phyloP scores from a whole-genome alignment of 2,329 filamentous ascomycete species.

The Xylariaceae sp. region DNA sequence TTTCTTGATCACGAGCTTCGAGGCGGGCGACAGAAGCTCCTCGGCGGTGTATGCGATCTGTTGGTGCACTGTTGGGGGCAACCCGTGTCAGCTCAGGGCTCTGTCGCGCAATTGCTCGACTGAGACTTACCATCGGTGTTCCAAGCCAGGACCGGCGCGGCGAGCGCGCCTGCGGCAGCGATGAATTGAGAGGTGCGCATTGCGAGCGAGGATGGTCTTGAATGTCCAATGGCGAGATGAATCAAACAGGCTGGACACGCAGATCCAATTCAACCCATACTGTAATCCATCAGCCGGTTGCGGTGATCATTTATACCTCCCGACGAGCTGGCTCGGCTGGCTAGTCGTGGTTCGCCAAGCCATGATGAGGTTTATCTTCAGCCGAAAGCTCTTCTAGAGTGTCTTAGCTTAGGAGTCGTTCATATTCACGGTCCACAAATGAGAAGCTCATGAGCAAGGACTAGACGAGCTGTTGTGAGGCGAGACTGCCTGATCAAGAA shows the following conservation, averaged over 20 bases:
- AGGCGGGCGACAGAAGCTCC: constrained; percentile 17
- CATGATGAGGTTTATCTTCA: constrained; percentile 5
- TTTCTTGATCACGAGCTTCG: constrained; percentile 26
- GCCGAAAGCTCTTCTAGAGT: neutral
- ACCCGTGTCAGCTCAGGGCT: neutral
- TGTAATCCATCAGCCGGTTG: too few species aligned
- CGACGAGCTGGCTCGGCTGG: neutral
- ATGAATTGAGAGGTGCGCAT: constrained; percentile 17
- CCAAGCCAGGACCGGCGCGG: constrained; percentile 16
- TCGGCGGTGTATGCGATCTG: constrained; percentile 21
- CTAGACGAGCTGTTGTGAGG: too few species aligned
- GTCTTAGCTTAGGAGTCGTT: neutral
- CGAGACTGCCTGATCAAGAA: too few species aligned
- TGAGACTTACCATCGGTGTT: constrained; percentile 18
- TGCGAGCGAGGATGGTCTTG: neutral
- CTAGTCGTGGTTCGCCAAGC: neutral
- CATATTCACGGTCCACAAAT: too few species aligned
- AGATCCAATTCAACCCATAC: neutral
- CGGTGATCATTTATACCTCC: neutral
- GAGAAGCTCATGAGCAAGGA: too few species aligned
- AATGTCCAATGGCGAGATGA: neutral
- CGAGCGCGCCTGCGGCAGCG: constrained; percentile 10
- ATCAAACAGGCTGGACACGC: neutral
- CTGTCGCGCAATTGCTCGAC: neutral
- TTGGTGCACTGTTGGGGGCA: constrained; percentile 15